Conservation (phyloP, 2,329 filamentous ascomycete genomes). For the Cadophora luteo-olivacea region DNA sequence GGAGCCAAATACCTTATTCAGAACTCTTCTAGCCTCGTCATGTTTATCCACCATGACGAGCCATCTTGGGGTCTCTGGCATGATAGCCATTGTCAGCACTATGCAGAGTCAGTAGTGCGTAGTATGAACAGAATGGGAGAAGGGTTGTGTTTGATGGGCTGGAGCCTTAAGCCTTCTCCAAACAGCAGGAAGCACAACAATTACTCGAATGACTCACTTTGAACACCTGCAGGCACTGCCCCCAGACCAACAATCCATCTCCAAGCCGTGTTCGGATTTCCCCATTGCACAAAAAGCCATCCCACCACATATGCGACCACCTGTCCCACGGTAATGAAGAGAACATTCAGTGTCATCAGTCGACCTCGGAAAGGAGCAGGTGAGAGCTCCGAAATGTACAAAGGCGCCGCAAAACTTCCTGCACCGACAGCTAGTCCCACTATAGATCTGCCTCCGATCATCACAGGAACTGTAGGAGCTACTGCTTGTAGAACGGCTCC, state of each 20-base stretch:
- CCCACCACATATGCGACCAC: slow-evolving; percentile 87
- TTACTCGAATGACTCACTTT: slow-evolving; percentile 49
- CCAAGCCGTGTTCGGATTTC: slow-evolving; percentile 68
- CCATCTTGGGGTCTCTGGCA: slow-evolving; percentile 92
- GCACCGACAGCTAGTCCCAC: slow-evolving; percentile 77
- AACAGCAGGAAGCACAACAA: not conserved
- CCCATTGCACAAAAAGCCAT: slow-evolving; percentile 71
- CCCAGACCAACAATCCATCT: slow-evolving; percentile 91
- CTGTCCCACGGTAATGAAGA: slow-evolving; percentile 89
- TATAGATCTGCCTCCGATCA: slow-evolving; percentile 72
- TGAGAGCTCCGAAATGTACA: slow-evolving; percentile 88
- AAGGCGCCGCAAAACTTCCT: slow-evolving; percentile 81
- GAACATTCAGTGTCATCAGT: slow-evolving; percentile 79
- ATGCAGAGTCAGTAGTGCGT: not conserved
- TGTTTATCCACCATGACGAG: slow-evolving; percentile 73
- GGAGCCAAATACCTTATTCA: slow-evolving; percentile 67
- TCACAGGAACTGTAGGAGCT: slow-evolving; percentile 61
- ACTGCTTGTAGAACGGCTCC: slow-evolving; percentile 72
- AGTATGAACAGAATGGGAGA: not conserved
- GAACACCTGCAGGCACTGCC: slow-evolving; percentile 75
- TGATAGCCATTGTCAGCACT: slow-evolving; percentile 65
- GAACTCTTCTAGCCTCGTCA: slow-evolving; percentile 66
- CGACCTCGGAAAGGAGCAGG: slow-evolving; percentile 78
- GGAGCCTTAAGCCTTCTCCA: not conserved
- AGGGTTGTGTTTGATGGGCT: not conserved